Base-by-base conservation (phyloP, 257 asterid genomes). In the Mitragyna speciosa region DNA sequence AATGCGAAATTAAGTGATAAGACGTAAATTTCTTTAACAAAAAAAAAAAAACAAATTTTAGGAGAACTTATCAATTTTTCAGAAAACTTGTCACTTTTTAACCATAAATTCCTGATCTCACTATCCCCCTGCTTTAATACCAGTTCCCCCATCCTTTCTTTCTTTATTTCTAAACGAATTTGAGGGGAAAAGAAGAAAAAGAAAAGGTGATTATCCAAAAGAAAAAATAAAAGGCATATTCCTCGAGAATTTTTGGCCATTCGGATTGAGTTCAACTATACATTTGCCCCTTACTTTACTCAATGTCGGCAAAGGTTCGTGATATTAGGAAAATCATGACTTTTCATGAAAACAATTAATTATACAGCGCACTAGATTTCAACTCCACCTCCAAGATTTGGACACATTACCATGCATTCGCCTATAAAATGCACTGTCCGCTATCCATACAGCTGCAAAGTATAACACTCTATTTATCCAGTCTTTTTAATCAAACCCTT, bases 271-370 rank as follows among this genome's bases (percentile, higher is more conserved):
- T 64, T 28, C 22, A 64, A 28, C 22, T 28, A 22, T 64, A 28
- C 69, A 15, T 14, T 16, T 45, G 47, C 36, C 39, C 36, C n/a
- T 24, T 65, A 7, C n/a, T 31, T 66, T 33, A 31, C 22, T 31
- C 36, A 39, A 1, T 69, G 73, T 69, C 73, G 73, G 73, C 52
- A 69, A 69, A 69, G 73, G 15, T 19, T 24, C 73, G 52, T 41
- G 52, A 20, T 7, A 22, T 69, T 67, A 17, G 52, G 30, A 20
- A 39, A 69, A 39, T 39, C 73, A 69, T 11, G 16, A 69, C 17
- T 69, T 17, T 3, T 39, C 7, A 10, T 69, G 30, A 69, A 22
- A 39, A 41, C 52, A 39, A 20, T 69, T 69, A 69, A 69, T 69
- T 39, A 41, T 69, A 31, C 73, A 45, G 10, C 52, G 28, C 72